Evolutionary conservation across 805 yeast species (phyloP).

Genomic region (Diddensiella caesifluorescens): DNA sequence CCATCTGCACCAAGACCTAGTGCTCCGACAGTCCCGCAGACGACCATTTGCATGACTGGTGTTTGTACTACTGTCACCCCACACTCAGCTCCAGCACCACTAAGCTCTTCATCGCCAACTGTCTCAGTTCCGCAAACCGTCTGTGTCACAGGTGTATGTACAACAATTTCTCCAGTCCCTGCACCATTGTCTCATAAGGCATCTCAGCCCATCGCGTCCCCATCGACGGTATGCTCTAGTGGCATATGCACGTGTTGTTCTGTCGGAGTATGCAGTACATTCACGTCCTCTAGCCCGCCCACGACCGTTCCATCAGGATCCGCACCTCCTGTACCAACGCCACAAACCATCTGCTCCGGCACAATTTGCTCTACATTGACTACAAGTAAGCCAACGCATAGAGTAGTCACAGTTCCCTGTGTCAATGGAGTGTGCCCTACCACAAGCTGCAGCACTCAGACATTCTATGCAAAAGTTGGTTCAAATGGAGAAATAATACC

Average conservation of each 20-base stretch:
- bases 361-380: background rate
- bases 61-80: slow-evolving; percentile 8
- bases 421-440: slow-evolving; percentile 1
- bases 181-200: background rate
- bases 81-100: slow-evolving; percentile 1
- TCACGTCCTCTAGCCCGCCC: background rate
- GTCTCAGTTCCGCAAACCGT: slow-evolving; percentile 2
- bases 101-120: slow-evolving; percentile 3
- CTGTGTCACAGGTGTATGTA: slow-evolving; percentile 3
- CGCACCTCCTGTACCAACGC: slow-evolving; percentile 49
- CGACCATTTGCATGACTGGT: slow-evolving; percentile 2
- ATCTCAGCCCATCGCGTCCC: slow-evolving; percentile 1
- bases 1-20: slow-evolving; percentile 5
- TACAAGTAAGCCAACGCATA: background rate
- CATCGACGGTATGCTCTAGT: background rate
- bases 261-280: slow-evolving; percentile 3
- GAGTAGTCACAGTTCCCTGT: background rate
- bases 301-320: background rate
- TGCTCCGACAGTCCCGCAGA: background rate
- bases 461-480: background rate
- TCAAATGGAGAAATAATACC: background rate
- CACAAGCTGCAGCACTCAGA: background rate
- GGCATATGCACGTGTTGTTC: slow-evolving; percentile 1
- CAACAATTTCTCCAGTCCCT: slow-evolving; percentile 1
- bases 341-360: slow-evolving; percentile 41